Evolutionary conservation across 768 basidiomycete genomes (phyloP).

Genomic region (Lactarius vividus): DNA sequence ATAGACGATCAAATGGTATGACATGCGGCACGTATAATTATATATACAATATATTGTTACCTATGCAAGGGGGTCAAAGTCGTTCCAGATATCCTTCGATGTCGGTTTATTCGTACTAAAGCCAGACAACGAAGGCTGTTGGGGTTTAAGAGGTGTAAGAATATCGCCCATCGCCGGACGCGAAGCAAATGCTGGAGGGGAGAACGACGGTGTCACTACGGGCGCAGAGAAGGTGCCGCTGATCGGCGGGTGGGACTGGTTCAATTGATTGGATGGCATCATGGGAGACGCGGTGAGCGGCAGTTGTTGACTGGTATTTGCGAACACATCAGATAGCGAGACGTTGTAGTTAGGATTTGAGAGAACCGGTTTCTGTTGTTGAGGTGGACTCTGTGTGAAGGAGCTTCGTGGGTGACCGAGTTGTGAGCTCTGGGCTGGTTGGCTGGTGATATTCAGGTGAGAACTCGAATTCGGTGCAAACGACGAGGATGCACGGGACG

Average conservation of each 20-base stretch:
- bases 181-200: slow-evolving; percentile 35
- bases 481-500: slow-evolving; percentile 29
- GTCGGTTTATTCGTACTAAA: slow-evolving; percentile 43
- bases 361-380: slow-evolving; percentile 27
- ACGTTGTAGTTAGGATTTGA: slow-evolving; percentile 60
- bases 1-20: neutral
- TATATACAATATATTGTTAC: slow-evolving; percentile 1
- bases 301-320: slow-evolving; percentile 4
- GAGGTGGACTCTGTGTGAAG: slow-evolving; percentile 20
- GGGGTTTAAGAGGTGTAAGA: slow-evolving; percentile 61
- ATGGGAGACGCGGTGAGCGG: slow-evolving; percentile 23
- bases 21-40: neutral
- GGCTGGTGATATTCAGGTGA: slow-evolving; percentile 9
- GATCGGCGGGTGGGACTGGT: slow-evolving; percentile 8
- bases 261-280: slow-evolving; percentile 26
- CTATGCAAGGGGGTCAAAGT: slow-evolving; percentile 75
- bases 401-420: slow-evolving; percentile 22
- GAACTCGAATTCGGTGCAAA: slow-evolving; percentile 18
- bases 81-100: slow-evolving; percentile 71
- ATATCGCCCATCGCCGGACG: slow-evolving; percentile 47
- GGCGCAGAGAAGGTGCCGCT: slow-evolving; percentile 17
- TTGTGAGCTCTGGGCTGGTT: slow-evolving; percentile 31
- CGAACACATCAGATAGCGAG: slow-evolving; percentile 36
- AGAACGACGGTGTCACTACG: slow-evolving; percentile 31
- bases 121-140: slow-evolving; percentile 47